These are phyloP conservation scores for Rossbeevera mucosa DNA, from an alignment of 768 basidiomycete genomes.

Conservation along the genomic window DNA sequence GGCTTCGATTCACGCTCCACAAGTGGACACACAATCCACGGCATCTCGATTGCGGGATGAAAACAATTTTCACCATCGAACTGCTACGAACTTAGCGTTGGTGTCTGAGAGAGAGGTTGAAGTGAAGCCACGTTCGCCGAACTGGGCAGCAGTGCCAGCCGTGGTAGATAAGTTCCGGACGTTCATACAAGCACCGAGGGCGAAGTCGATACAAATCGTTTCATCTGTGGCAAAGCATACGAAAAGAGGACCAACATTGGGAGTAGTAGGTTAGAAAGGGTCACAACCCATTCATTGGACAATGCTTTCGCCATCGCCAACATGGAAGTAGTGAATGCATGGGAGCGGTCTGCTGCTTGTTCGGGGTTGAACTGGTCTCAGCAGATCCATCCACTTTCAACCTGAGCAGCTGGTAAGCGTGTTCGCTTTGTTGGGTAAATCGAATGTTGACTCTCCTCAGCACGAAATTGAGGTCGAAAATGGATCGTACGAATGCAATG, in stretches of 20 bases:
- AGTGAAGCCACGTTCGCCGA: background rate
- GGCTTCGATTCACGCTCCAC: constrained; percentile 14
- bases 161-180: constrained; percentile 14
- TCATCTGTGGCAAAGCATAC: constrained; percentile 3
- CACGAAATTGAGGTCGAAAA: background rate
- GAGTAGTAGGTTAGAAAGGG: constrained; percentile 15
- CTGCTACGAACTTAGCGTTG: background rate
- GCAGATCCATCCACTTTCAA: constrained; percentile 16
- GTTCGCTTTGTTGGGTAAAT: background rate
- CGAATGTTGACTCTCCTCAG: constrained; percentile 2
- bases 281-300: constrained; percentile 14
- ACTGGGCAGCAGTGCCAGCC: constrained; percentile 19
- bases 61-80: background rate
- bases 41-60: background rate
- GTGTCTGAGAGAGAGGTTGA: background rate
- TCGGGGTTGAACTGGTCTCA: constrained; percentile 13
- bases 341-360: constrained; percentile 8
- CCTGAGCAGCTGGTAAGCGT: constrained; percentile 11
- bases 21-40: background rate
- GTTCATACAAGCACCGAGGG: constrained; percentile 7
- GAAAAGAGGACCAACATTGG: constrained; percentile 1
- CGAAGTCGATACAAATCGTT: constrained; percentile 4
- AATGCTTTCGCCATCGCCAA: constrained; percentile 5
- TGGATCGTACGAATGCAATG: background rate
- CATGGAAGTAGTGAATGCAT: constrained; percentile 4